A percentile compares a stretch with the other conserved stretches of the same genome.
Conservation (phyloP, 169 alveolate species). For the Eimeria tenella region DNA sequence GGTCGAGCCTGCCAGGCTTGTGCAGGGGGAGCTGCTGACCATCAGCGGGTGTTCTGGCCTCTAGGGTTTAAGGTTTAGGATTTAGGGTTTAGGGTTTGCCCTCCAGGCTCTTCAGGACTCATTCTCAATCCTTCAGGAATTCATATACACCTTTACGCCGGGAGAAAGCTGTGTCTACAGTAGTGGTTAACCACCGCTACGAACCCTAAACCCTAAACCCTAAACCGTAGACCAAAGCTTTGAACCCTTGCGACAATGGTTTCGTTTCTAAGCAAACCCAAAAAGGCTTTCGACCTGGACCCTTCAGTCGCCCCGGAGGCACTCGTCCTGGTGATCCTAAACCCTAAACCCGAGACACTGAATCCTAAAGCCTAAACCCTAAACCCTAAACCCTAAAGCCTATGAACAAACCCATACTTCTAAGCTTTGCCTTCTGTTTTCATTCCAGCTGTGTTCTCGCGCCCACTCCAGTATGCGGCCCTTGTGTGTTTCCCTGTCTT, state of each 20-base stretch:
- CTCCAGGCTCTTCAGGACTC: no score
- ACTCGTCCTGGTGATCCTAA: slow-evolving; percentile 37
- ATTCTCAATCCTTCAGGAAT: no score
- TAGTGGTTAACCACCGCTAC: no score
- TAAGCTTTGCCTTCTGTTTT: neutral
- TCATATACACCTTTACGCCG: no score
- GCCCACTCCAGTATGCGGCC: neutral
- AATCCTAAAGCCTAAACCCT: slow-evolving; percentile 46
- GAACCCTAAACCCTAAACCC: neutral
- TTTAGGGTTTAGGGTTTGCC: no score
- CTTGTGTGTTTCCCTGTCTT: neutral
- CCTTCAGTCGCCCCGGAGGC: neutral
- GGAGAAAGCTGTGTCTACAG: no score
- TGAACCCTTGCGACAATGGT: neutral
- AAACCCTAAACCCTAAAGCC: slow-evolving; percentile 17
- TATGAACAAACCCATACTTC: neutral
- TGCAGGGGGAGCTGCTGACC: no score
- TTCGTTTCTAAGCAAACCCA: neutral
- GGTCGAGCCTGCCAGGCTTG: no score
- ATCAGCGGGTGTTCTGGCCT: no score
- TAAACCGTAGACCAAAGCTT: neutral
- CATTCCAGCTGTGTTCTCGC: neutral
- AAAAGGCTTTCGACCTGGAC: neutral
- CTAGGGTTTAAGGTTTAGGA: no score
- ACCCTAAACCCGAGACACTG: slow-evolving; percentile 9